Conservation (phyloP, 2,329 filamentous ascomycete genomes). For the Lachnellula cervina region DNA sequence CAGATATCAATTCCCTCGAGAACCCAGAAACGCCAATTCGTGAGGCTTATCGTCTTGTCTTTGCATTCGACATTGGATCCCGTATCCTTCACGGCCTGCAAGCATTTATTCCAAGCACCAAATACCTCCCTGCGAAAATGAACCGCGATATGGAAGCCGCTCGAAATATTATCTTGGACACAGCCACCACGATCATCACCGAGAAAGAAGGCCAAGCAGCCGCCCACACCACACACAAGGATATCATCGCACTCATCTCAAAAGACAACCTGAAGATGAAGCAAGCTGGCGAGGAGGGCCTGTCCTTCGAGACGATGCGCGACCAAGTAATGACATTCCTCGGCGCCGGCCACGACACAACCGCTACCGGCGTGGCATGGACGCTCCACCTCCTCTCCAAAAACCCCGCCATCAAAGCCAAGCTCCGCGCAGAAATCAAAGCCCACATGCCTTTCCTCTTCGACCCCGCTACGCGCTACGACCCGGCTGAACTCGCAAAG, state of each 20-base stretch:
- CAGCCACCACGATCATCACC: conserved; percentile 55
- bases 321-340: conserved; percentile 89
- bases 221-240: conserved; percentile 50
- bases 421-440: conserved; percentile 38
- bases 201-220: conserved; percentile 55
- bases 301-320: conserved; percentile 71
- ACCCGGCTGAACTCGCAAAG: conserved; percentile 26
- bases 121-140: conserved; percentile 59
- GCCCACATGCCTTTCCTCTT: conserved; percentile 44
- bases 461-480: conserved; percentile 30
- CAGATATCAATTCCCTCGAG: conserved; percentile 62
- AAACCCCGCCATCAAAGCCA: conserved; percentile 36
- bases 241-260: conserved; percentile 63
- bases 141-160: conserved; percentile 58
- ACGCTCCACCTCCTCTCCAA: conserved; percentile 38
- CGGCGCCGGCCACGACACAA: conserved; percentile 53
- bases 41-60: conserved; percentile 47
- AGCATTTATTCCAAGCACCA: conserved; percentile 37
- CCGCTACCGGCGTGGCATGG: conserved; percentile 40
- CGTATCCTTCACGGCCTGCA: conserved; percentile 48
- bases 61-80: conserved; percentile 41
- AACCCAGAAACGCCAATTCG: conserved; percentile 56
- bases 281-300: conserved; percentile 65
- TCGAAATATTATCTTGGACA: conserved; percentile 58
- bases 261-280: conserved; percentile 39